Evolutionary conservation across 805 yeast species (phyloP), one percentile per base, ranked within the genome.

Genomic region (Myxozyma kluyveri): DNA sequence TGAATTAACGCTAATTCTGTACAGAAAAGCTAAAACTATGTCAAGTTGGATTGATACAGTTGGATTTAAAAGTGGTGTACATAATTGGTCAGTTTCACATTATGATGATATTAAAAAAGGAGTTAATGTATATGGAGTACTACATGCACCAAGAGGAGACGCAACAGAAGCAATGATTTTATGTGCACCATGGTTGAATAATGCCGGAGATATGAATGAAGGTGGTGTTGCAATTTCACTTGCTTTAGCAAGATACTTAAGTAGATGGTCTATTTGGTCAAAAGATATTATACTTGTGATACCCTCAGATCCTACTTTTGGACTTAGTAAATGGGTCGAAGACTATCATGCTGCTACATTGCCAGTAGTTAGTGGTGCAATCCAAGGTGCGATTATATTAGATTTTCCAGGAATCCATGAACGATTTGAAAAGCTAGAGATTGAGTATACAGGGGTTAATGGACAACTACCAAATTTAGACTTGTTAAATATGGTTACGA

Each of bases 381-480:
- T 93, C 37, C 97, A 93, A 62, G 86, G 93, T 32, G 98, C 97
- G 0, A 65, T 93, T 2, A 83, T 89, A 19, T 62, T 93, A 54
- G 98, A 93, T 66, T 88, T 79, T 64, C 82, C 93, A 2, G 77
- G 80, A 5, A 71, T 72, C 5, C 65, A 67, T 32, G 98, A 90
- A 66, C 75, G 79, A 60, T 80, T 89, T 65, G 87, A 85, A 50
- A 80, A 78, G 62, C 69, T 86, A 29, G 96, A 90, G 66, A 67
- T 93, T 40, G 74, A 72, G 43, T 91, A 88, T 66, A 88, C 86
- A 54, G 99, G 99, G 0, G 74, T 90, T 52, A 93, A 93, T 65
- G 99, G 99, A 19, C 97, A 89, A 69, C 75, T 90, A 59, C 99
- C 99, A 14, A 93, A 93, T 66, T 75, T 93, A 62, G 99, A 93